Conservation (phyloP, 768 basidiomycete species). For the Zangia roseola region DNA sequence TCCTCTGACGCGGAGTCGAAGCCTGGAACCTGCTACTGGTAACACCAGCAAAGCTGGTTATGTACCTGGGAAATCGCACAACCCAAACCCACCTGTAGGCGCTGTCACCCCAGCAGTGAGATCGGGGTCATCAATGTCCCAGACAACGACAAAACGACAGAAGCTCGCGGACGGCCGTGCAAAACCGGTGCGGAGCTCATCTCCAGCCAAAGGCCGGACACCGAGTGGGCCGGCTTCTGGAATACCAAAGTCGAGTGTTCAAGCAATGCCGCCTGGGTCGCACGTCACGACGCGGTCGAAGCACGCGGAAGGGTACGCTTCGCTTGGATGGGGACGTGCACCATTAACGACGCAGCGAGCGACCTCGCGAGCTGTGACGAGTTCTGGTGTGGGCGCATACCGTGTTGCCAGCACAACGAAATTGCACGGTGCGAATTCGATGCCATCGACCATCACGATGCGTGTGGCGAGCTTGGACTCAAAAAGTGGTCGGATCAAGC, state of each 20-base stretch:
- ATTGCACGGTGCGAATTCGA: slow-evolving; percentile 12
- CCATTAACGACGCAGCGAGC: slow-evolving; percentile 34
- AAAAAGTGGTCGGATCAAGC: slow-evolving; percentile 52
- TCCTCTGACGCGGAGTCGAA: slow-evolving; percentile 26
- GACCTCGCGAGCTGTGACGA: slow-evolving; percentile 21
- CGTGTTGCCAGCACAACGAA: slow-evolving; percentile 12
- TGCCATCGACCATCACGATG: slow-evolving; percentile 2
- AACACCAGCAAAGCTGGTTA: slow-evolving; percentile 22
- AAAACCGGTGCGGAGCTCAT: slow-evolving; percentile 19
- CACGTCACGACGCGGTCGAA: slow-evolving; percentile 27
- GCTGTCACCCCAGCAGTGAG: slow-evolving; percentile 65
- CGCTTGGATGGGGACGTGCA: slow-evolving; percentile 35
- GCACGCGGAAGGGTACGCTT: slow-evolving; percentile 25
- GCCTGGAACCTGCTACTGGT: slow-evolving; percentile 21
- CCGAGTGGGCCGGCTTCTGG: slow-evolving; percentile 21
- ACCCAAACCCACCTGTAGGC: slow-evolving; percentile 26
- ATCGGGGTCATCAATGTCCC: slow-evolving; percentile 40
- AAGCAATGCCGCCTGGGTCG: background rate
- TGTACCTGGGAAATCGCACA: slow-evolving; percentile 31
- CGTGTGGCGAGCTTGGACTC: slow-evolving; percentile 32
- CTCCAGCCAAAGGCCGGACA: slow-evolving; percentile 30
- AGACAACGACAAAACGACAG: slow-evolving; percentile 60
- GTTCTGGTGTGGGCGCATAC: slow-evolving; percentile 6
- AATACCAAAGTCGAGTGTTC: slow-evolving; percentile 12
- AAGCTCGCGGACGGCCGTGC: slow-evolving; percentile 45